Evolutionary conservation across 805 yeast genomes (phyloP), one percentile per base, ranked within the genome.

Genomic region (Cyberlindnera maritima): DNA sequence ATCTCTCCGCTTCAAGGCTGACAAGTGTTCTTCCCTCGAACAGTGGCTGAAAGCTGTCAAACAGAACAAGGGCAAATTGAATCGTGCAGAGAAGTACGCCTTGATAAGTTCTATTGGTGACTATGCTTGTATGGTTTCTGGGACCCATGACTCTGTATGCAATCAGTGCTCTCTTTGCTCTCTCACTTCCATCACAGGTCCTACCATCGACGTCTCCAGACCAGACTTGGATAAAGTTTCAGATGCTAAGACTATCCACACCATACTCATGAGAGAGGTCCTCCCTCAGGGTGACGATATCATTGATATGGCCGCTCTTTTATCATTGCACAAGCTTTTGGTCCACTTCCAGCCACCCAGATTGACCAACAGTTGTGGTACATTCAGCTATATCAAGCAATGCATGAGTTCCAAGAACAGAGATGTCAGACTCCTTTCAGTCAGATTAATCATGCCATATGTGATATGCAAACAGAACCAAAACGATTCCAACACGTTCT

Each of bases 401-500:
- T 67, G 74, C 17, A 66, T 80, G 34, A 48, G 59, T 1, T 67
- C 69, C n/a, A 62, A 61, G 8, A 73, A 75, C 46, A 64, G 92
- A 53, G 84, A 81, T 48, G 70, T 82, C 0, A 62, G 92, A 41
- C 48, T 84, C 2, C 55, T 80, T 4, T 70, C 81, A 2, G 69
- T 78, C 0, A 72, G 81, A 48, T 54, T 81, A 0, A 48, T 84
- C 2, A 87, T 90, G 0, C 59, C 81, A 11, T 72, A 76, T 49
- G 62, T 75, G 3, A 58, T 69, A 9, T 63, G 69, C 7, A 69
- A 70, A 34, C 69, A 71, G 48, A 64, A 68, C 41, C 59, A 64
- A 26, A 69, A 69, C 44, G 74, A 77, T 48, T 53, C 57, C 21
- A 64, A 76, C 53, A 77, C 83, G 38, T 72, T 74, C 18, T 40